Conservation (phyloP, 2,329 filamentous ascomycete genomes). For the Phyllosticta capitalensis region DNA sequence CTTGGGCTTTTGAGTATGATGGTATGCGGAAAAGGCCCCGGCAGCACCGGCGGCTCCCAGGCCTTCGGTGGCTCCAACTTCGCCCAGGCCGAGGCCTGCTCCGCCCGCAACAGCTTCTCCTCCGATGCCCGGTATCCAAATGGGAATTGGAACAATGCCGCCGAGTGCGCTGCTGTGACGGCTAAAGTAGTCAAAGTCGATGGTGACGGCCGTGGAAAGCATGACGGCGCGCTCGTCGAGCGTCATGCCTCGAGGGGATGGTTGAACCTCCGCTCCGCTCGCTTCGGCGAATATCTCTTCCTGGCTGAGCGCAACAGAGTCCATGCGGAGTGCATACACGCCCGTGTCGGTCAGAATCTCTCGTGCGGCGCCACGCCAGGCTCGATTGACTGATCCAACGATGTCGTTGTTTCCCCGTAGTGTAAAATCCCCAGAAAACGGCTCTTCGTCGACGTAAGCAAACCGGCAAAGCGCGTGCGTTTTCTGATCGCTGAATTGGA, state of each 20-base stretch:
- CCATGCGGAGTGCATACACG: slow-evolving; percentile 56
- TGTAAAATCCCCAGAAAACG: slow-evolving; percentile 56
- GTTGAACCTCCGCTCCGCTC: slow-evolving; percentile 19
- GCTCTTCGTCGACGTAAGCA: slow-evolving; percentile 52
- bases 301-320: slow-evolving; percentile 35
- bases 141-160: slow-evolving; percentile 30
- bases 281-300: background rate
- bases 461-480: no score
- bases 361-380: slow-evolving; percentile 52
- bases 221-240: slow-evolving; percentile 57
- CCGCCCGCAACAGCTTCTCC: slow-evolving; percentile 22
- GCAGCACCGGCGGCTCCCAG: no score
- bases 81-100: slow-evolving; percentile 30
- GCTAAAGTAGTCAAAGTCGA: slow-evolving; percentile 61
- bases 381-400: slow-evolving; percentile 54
- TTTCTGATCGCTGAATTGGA: no score
- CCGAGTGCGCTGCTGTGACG: slow-evolving; percentile 42
- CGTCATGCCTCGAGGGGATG: slow-evolving; percentile 44
- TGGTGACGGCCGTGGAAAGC: slow-evolving; percentile 55
- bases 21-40: no score
- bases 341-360: slow-evolving; percentile 59
- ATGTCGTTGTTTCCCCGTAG: slow-evolving; percentile 43
- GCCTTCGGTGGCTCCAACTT: no score
- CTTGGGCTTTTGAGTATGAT: no score
- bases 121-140: slow-evolving; percentile 43